phyloP scores from a whole-genome alignment of 495 filamentous ascomycete genomes.

The Penicillium canescens region DNA sequence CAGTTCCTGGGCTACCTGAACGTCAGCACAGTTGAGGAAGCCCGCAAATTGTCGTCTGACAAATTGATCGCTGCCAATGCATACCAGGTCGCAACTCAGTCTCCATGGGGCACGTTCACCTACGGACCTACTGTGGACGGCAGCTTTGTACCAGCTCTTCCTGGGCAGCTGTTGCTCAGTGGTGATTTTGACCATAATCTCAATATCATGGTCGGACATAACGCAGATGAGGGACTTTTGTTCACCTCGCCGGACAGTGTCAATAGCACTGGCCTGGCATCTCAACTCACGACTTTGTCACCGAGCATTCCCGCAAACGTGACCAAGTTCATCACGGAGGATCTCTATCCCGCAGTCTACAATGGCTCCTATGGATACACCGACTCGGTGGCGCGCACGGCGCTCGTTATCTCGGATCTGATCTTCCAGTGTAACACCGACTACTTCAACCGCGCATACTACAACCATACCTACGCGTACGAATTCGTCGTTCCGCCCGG shows the following conservation, averaged over 20 bases:
- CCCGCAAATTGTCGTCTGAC: slow-evolving; percentile 46
- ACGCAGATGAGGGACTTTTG: slow-evolving; percentile 52
- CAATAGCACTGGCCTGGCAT: slow-evolving; percentile 39
- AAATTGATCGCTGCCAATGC: slow-evolving; percentile 53
- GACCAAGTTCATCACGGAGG: slow-evolving; percentile 47
- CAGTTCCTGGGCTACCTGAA: slow-evolving; percentile 47
- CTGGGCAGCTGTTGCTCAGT: slow-evolving; percentile 55
- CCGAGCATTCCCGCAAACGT: slow-evolving; percentile 31
- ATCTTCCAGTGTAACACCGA: slow-evolving; percentile 64
- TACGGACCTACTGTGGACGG: slow-evolving; percentile 64
- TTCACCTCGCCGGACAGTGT: slow-evolving; percentile 60
- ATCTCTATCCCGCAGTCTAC: slow-evolving; percentile 61
- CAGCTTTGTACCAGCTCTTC: slow-evolving; percentile 53
- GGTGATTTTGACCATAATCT: slow-evolving; percentile 57
- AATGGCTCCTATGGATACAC: slow-evolving; percentile 50
- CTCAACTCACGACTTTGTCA: slow-evolving; percentile 45
- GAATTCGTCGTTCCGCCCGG: slow-evolving; percentile 61
- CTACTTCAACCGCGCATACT: slow-evolving; percentile 49
- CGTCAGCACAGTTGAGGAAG: slow-evolving; percentile 50
- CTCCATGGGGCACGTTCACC: slow-evolving; percentile 49
- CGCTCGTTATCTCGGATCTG: slow-evolving; percentile 37
- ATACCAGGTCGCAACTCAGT: slow-evolving; percentile 40
- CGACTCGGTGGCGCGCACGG: slow-evolving; percentile 35
- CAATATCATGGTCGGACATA: slow-evolving; percentile 57
- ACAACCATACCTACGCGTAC: slow-evolving; percentile 58